Evolutionary conservation across 768 basidiomycete genomes (phyloP).

Genomic region (Tricholoma sp.): DNA sequence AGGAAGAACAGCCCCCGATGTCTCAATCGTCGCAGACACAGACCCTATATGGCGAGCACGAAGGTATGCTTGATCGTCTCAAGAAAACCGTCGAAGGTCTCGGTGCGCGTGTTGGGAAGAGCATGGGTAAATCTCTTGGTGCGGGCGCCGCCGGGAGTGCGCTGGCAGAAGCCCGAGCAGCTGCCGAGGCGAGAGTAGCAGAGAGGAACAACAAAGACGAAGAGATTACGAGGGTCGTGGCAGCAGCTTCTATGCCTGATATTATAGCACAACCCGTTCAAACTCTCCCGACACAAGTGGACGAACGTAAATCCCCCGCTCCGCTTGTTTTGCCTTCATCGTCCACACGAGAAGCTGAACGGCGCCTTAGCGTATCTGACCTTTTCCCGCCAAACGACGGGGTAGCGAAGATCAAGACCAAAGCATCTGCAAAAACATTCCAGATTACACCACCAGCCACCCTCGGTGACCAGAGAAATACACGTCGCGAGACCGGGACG

Average conservation of each 20-base stretch:
- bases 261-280: not conserved
- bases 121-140: slow-evolving; percentile 59
- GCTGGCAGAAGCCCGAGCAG: slow-evolving; percentile 62
- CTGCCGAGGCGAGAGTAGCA: slow-evolving; percentile 66
- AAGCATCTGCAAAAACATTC: slow-evolving; percentile 22
- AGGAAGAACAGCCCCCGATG: not conserved
- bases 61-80: slow-evolving; percentile 57
- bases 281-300: not conserved
- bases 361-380: slow-evolving; percentile 56
- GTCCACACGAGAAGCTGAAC: slow-evolving; percentile 13
- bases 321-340: not conserved
- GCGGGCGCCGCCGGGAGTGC: slow-evolving; percentile 48
- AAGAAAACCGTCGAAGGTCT: slow-evolving; percentile 71
- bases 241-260: slow-evolving; percentile 7
- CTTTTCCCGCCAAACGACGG: slow-evolving; percentile 38
- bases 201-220: slow-evolving; percentile 53
- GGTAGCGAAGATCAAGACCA: slow-evolving; percentile 28
- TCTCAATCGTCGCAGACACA: not conserved
- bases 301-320: not conserved
- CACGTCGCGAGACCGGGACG: slow-evolving; percentile 34
- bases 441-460: slow-evolving; percentile 14
- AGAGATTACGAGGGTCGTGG: slow-evolving; percentile 22
- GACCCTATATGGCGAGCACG: slow-evolving; percentile 18
- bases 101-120: slow-evolving; percentile 53
- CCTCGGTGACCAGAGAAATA: slow-evolving; percentile 1